Base-by-base conservation (phyloP, 441 rosid species). In the Arabidopsis lyrata region DNA sequence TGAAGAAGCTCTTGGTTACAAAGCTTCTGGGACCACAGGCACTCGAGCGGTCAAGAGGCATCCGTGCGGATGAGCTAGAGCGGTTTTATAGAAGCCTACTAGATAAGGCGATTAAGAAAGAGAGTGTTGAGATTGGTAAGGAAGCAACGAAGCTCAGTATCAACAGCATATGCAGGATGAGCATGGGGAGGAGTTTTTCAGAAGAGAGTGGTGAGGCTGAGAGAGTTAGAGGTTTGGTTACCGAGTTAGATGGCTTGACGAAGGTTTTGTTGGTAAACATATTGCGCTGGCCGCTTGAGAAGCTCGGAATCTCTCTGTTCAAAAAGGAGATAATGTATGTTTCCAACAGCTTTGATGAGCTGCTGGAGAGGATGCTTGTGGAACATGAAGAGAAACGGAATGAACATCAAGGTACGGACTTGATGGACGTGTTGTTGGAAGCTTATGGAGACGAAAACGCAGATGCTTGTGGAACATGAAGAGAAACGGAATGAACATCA, bases 1-100 rank as follows among this genome's bases (percentile, higher is more conserved):
- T 85, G 83, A 82, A 80, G 71, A 83, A 80, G 59, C 70, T 81
- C 1, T 60, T 69, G 47, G 55, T 69, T 39, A 73, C 78, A 1
- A 68, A 78, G n/a, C 27, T 83, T 27, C 81, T 78, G 0, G 74
- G 68, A 0, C 4, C 54, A 0, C 70, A 57, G 8, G 78, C 67
- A 8, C 68, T 83, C 0, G 81, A 76, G 45, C 54, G 76, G 20
- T 75, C 79, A 8, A 35, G 68, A 6, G 9, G 32, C 1, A 3
- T 76, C 29, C 36, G 86, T 8, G 49, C 54, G 1, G 81, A 85
- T 55, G 83, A 85, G 9, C 39, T 73, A 1, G 15, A n/a, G 7
- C 22, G 47, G 8, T 69, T 78, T 15, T 4, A 80, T 58, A 0
- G 3, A 3, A 70, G 24, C 18, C 12, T 49, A 35, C 5, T 64